Evolutionary conservation across 2,329 filamentous ascomycete species (phyloP), one percentile per base, ranked within the genome.

Genomic region (Aureobasidium sp.): DNA sequence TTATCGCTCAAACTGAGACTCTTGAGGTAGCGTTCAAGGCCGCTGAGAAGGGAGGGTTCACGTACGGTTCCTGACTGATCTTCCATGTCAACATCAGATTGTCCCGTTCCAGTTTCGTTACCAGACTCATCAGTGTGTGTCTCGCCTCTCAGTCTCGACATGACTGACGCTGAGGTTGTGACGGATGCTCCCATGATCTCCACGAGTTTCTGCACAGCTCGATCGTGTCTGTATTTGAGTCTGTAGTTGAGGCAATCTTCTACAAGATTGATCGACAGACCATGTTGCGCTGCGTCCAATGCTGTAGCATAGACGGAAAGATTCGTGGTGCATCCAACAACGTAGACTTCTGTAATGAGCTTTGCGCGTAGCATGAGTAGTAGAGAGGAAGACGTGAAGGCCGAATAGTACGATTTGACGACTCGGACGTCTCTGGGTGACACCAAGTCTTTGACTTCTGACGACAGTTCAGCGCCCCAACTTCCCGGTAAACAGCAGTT

Each of bases 281-380:
- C 94, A 73, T 97, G 89, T 25, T 88, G 84, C 1, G 90, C 92
- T 11, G 93, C 94, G 70, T 97, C 94, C 65, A 96, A 81, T 3
- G 91, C 91, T 1, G 93, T 97, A 8, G 94, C 93, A 71, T 94
- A 91, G 50, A 97, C 86, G 36, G 91, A 92, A 39, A 95, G 79
- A 69, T 97, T 97, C 47, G 88, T 90, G 53, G 96, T 81, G 48
- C 89, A 88, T 27, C 94, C 94, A 69, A 90, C 95, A 29, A 97
- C 83, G 74, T 89, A 97, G 13, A 99, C 78, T 69, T 97, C 89
- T 2, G 91, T 96, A 63, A 96, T 85, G 66, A 97, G 86, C 65
- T 86, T 89, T n/a, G 86, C 86, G n/a, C 92, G 85, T 49, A 97
- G 77, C n/a, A 85, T 81, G 54, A 88, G 80, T 8, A 97, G 81